Evolutionary conservation across 495 filamentous ascomycete species (phyloP), one percentile per base, ranked within the genome.

Genomic region (Penicillium steckii): DNA sequence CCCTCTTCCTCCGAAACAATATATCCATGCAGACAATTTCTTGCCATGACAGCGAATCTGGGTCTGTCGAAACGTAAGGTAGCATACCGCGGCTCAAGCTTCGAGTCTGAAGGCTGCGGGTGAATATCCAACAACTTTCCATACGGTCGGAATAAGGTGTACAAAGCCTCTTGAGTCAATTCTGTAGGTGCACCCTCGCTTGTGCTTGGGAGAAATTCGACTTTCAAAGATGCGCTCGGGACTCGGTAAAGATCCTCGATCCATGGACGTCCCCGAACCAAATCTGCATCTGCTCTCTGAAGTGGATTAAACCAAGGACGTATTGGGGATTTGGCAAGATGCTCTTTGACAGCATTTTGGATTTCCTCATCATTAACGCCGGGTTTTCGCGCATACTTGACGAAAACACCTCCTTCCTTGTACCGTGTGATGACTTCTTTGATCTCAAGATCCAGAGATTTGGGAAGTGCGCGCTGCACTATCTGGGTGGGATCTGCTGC

Each of bases 1-100:
- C 86, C 86, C 26, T 75, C 71, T 35, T 77, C 74, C 44, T 85
- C 85, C 0, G 76, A 62, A 3, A 95, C 77, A 3, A 77, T 76
- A 55, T 87, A 90, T 0, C 94, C 95, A 68, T 97, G 95, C 73
- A 97, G 76, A 71, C 93, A 97, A 56, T 95, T 97, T 52, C 87
- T 85, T 8, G 92, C 92, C 80, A 91, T 89, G 46, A 94, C 86
- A 3, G 90, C 82, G 60, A 85, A 85, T 30, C 86, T 80, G 17
- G 86, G 76, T 8, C 76, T 71, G 5, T 78, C 69, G 60, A 92
- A 97, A 53, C 92, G 87, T 18, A 98, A 67, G 40, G 78, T 81
- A 3, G 94, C 90, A 71, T 79, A 95, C 59, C 83, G 85, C 1
- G 93, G 93, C 10, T 87, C 44, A 2, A 88, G 71, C 67, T 96